Evolutionary conservation across 345 rosid genomes (phyloP), one percentile per base, ranked within the genome.

Genomic region (Populus simonii): DNA sequence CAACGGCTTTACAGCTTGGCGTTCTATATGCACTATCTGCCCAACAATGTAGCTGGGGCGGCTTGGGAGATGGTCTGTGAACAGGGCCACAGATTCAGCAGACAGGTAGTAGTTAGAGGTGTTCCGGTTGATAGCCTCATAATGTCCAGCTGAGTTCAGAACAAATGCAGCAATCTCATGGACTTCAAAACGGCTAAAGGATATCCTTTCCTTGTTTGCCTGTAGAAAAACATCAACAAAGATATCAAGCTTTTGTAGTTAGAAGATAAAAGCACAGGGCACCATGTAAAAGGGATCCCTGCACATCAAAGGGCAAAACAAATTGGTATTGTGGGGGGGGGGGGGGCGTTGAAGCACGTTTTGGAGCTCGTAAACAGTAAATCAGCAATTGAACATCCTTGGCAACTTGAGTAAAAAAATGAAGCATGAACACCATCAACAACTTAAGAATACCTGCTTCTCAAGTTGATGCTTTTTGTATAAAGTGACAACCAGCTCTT

Each of bases 101-200:
- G 99, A 96, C 70, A 96, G 84, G 80, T 92, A 96, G 86, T 88
- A 92, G 81, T 89, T 90, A 20, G 84, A 85, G 86, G 88, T 86
- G 84, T 84, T 90, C 80, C 96, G 83, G 82, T 82, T 90, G 74
- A 96, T 90, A 13, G 98, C 99, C 84, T 92, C 97, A 1, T 94
- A 96, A 79, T 94, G 88, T 74, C 97, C 98, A 13, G 88, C 78
- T 43, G 89, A 80, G 75, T 92, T 92, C 51, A 88, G 90, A 78
- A 96, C 93, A 86, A 96, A 96, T 47, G 97, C 99, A 69, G 97
- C 99, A 70, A 90, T 88, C 85, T 92, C 97, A 74, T 91, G 98
- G 59, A 92, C 95, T 88, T 92, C 97, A 74, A 96, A 82, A 68
- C 92, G 97, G 72, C 88, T 82, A 65, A 94, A 92, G 39, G 97